Evolutionary conservation across 139 green algal species (phyloP), one percentile per base, ranked within the genome.

Genomic region (Yamagishiella unicocca): DNA sequence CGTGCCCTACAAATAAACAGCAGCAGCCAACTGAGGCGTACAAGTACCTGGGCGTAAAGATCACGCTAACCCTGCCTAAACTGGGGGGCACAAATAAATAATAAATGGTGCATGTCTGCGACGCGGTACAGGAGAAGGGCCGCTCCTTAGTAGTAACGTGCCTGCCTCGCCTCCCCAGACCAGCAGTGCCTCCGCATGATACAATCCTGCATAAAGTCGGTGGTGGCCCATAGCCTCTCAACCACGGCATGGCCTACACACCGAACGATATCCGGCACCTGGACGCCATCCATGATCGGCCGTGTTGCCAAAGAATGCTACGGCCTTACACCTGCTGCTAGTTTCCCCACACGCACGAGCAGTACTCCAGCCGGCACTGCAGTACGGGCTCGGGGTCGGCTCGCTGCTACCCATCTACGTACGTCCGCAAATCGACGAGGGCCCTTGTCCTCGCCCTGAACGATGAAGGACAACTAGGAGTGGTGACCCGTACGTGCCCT

Each of bases 241-340:
- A 68, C 58, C 58, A 68, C n/a, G n/a, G n/a, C n/a, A n/a, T 68
- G 58, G 58, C 58, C 58, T 68, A 68, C 58, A 68, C 58, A 10
- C 58, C 58, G n/a, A 29, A 68, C 27, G 58, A 68, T n/a, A 68
- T 68, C 19, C 19, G 19, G 6, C 21, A 9, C 58, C 58, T 68
- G 19, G 58, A 68, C 58, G 50, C 50, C n/a, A n/a, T n/a, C n/a
- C n/a, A n/a, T n/a, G n/a, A n/a, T n/a, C n/a, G n/a, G n/a, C n/a
- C n/a, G n/a, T n/a, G n/a, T n/a, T n/a, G n/a, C n/a, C n/a, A n/a
- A n/a, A n/a, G n/a, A n/a, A n/a, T n/a, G n/a, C n/a, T n/a, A n/a
- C n/a, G n/a, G n/a, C n/a, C n/a, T n/a, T n/a, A n/a, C n/a, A n/a
- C n/a, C n/a, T n/a, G n/a, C n/a, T n/a, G n/a, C n/a, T n/a, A n/a